phyloP scores from a whole-genome alignment of 164 flowering plant species.

The Kalanchoe fedtschenkoi region DNA sequence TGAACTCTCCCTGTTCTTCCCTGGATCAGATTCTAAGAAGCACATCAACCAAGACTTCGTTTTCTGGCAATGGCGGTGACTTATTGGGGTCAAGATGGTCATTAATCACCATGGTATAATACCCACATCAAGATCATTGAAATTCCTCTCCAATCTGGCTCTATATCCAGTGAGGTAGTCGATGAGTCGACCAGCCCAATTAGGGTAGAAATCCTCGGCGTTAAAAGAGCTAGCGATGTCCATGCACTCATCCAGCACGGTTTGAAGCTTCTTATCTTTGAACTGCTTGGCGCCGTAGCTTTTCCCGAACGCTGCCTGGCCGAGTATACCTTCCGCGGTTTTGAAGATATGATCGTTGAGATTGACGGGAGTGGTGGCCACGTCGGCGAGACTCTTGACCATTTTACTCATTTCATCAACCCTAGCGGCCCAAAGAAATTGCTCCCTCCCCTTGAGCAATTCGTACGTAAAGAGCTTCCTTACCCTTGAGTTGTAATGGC shows the following conservation, averaged over 20 bases:
- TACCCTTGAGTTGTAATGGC: neutral
- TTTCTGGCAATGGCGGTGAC: neutral
- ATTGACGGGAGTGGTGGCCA: neutral
- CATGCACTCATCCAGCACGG: conserved; percentile 10
- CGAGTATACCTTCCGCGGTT: conserved; percentile 1
- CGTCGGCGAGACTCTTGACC: neutral
- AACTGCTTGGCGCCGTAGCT: conserved; percentile 9
- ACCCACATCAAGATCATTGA: conserved; percentile 11
- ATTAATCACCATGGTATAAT: conserved; percentile 7
- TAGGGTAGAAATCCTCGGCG: conserved; percentile 10
- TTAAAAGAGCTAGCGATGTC: neutral
- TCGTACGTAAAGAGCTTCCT: conserved; percentile 2
- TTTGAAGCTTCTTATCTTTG: neutral
- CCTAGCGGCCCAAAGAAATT: neutral
- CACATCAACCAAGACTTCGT: conserved; percentile 11
- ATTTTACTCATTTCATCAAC: neutral
- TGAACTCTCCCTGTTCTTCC: conserved; percentile 1
- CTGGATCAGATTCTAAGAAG: conserved; percentile 4
- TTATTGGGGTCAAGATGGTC: conserved; percentile 10
- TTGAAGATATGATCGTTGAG: conserved; percentile 5
- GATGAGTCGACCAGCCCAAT: neutral
- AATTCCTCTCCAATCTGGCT: conserved; percentile 2
- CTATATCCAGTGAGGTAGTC: conserved; percentile 5
- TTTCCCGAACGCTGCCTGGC: conserved; percentile 12
- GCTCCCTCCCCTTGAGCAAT: neutral